Base-by-base conservation (phyloP, 306 rosid genomes). In the Cyclanthera cordifolia region DNA sequence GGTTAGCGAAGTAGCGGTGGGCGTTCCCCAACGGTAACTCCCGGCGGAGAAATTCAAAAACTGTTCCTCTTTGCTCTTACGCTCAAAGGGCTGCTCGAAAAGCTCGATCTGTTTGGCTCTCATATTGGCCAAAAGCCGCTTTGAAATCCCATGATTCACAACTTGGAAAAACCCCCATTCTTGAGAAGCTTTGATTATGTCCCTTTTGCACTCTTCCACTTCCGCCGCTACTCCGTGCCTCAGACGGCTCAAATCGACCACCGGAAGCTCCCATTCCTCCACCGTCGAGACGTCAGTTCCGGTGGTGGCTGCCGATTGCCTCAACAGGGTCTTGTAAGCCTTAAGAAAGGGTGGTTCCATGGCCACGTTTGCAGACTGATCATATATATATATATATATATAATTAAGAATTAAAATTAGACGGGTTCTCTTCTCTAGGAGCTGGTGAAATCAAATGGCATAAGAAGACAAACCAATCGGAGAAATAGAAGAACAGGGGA, bases 141-240 rank as follows among this genome's bases (percentile, higher is more conserved):
- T 56, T 0, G 94, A 86, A 53, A 93, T 78, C 69, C 98, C 98
- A 57, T 93, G 98, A 8, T 87, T 93, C 25, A 93, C 80, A n/a
- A 89, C 96, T 71, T 93, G 96, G 28, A 93, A 93, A 32, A 89
- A 93, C 12, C 98, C 98, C 98, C 96, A 93, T 41, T 93, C 94
- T 34, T 70, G 30, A 1, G 96, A 87, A 60, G 96, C 95, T 84
- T 82, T 87, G 53, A 89, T 82, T 70, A 93, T 89, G 70, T 83
- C 83, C 0, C 43, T 39, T 86, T 81, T 85, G 84, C 96, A 92
- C 72, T 77, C 79, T 74, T 84, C 87, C 20, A 73, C 77, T 59
- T 56, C 80, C 19, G 6, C 47, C 14, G 41, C 63, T 0, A 53
- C 77, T 3, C 78, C 52, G 0, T 56, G 70, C 0, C 67, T 46